Evolutionary conservation across 2,329 filamentous ascomycete genomes (phyloP), one percentile per base, ranked within the genome.

Genomic region (Trichophaea hybrida): DNA sequence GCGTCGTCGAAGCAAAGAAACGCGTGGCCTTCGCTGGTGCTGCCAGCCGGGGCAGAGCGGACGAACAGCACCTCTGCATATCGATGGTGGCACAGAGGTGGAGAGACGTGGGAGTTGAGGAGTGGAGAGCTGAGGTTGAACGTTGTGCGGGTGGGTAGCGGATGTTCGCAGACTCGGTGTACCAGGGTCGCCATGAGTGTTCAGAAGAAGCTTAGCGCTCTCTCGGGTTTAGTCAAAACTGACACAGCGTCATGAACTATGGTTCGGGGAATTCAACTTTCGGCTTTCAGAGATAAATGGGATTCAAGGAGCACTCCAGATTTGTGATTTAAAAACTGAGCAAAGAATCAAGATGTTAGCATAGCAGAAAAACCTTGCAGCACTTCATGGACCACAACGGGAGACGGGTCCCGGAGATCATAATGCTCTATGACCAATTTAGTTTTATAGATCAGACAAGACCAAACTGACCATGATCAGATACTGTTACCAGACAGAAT

Each of bases 41-140:
- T 74, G 66, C 73, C 70, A 70, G 72, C 74, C 65, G 77, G 74
- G 80, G 79, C 73, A 75, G 74, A 66, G 78, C 76, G 73, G 76
- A 73, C 68, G 80, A 69, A 66, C 70, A 71, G 65, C 69, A 69
- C 68, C 71, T 73, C 68, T 73, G 71, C 72, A 73, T 73, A 55
- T 61, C 64, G 59, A 59, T 55, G 61, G 56, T 55, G 43, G 40
- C 55, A 35, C 44, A 59, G 46, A 37, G 13, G 50, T 34, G 15
- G 50, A 37, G 53, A 44, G 38, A 53, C 53, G 53, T 43, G 53
- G 53, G 53, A 13, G 50, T 53, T 53, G 50, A 53, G 33, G 55
- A 57, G 55, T 57, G 55, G 55, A 57, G 55, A 57, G 55, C 55
- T 57, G 55, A 33, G 37, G 31, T 17, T 50, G 32, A 37, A 35